Evolutionary conservation across 352 stramenopile genomes (phyloP).

Genomic region (Phytophthora cryptogea): DNA sequence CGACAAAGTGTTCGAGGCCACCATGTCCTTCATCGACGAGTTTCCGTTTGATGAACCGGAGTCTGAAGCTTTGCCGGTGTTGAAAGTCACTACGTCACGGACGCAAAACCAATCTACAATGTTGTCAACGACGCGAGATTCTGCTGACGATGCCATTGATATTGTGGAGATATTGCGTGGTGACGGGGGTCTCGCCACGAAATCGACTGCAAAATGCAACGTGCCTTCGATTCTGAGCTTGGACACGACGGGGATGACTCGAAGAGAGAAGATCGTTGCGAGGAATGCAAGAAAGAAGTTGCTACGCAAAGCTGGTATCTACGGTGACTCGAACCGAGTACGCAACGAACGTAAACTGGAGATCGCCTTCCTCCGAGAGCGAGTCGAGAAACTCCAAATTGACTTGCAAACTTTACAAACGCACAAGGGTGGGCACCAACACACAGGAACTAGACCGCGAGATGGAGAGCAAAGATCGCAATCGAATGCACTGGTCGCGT

Average conservation of each 20-base stretch:
- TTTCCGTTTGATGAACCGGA: constrained; percentile 21
- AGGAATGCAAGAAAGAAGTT: constrained; percentile 33
- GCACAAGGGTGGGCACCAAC: constrained; percentile 1
- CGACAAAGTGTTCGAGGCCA: constrained; percentile 23
- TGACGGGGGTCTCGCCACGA: neutral
- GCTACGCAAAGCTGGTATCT: constrained; percentile 19
- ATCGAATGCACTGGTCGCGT: constrained; percentile 3
- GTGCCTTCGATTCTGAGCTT: constrained; percentile 17
- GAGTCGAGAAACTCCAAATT: constrained; percentile 39
- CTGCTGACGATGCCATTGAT: neutral
- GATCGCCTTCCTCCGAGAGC: constrained; percentile 43
- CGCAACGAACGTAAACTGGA: constrained; percentile 42
- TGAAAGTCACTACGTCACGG: constrained; percentile 3
- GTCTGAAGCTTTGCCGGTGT: constrained; percentile 4
- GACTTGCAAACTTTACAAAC: constrained; percentile 30
- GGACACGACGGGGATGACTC: constrained; percentile 16
- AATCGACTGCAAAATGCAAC: neutral
- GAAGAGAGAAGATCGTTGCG: constrained; percentile 18
- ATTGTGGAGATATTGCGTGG: constrained; percentile 1
- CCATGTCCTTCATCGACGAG: constrained; percentile 34
- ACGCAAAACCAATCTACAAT: neutral
- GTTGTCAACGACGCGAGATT: neutral
- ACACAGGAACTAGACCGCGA: neutral
- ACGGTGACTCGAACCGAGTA: constrained; percentile 30
- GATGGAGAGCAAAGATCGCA: neutral